These are phyloP conservation scores for Backusella circina DNA, from an alignment of 192 early-diverging fungal species.

Conservation along the genomic window DNA sequence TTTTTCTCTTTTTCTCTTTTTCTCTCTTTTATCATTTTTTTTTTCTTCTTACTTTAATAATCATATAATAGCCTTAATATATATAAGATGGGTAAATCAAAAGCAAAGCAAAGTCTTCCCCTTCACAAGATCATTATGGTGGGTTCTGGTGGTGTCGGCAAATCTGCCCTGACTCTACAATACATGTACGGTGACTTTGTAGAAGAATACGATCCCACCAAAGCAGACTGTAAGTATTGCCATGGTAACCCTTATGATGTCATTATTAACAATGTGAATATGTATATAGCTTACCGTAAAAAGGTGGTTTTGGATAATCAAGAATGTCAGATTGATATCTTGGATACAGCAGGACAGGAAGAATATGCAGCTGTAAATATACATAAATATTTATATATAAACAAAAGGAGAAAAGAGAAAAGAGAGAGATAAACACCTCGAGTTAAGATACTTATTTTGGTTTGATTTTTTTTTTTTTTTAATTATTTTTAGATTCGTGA, in stretches of 20 bases:
- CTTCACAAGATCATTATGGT: slow-evolving; percentile 94
- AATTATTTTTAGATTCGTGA: slow-evolving; percentile 80
- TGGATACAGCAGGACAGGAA: slow-evolving; percentile 89
- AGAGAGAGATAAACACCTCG: background rate
- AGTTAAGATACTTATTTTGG: background rate
- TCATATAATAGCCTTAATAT: background rate
- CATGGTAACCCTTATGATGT: no score
- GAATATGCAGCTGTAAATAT: slow-evolving; percentile 79
- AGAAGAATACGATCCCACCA: slow-evolving; percentile 93
- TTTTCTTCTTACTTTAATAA: background rate
- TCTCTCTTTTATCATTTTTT: background rate
- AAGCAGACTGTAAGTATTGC: slow-evolving; percentile 63
- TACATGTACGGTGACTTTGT: slow-evolving; percentile 94
- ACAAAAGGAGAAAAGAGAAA: slow-evolving; percentile 58
- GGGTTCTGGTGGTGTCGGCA: slow-evolving; percentile 87
- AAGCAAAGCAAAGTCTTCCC: slow-evolving; percentile 65
- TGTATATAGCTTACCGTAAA: slow-evolving; percentile 76
- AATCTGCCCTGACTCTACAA: slow-evolving; percentile 84
- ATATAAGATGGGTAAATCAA: slow-evolving; percentile 28
- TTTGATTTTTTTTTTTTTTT: no score
- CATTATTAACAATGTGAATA: no score
- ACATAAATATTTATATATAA: no score
- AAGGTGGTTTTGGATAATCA: slow-evolving; percentile 68
- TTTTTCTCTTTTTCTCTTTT: background rate
- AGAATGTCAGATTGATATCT: slow-evolving; percentile 86